These are phyloP conservation scores for Linnemannia schmuckeri DNA, from an alignment of 192 early-diverging fungal genomes.

Conservation along the genomic window DNA sequence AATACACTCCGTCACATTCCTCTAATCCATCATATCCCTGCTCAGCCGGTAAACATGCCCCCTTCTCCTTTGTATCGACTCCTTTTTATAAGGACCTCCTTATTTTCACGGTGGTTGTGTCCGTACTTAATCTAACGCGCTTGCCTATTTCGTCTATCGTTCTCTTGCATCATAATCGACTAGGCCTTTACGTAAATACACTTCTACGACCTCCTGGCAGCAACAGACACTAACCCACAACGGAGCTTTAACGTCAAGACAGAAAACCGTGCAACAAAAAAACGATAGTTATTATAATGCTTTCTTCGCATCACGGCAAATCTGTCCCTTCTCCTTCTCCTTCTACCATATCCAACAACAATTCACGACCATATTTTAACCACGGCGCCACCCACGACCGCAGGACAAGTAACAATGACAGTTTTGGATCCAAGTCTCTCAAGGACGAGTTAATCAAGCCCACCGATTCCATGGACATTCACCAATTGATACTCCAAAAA, in stretches of 20 bases:
- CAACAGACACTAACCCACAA: background rate
- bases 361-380: conserved; percentile 18
- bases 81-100: background rate
- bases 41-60: background rate
- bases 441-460: conserved; percentile 24
- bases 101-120: background rate
- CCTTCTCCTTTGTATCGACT: background rate
- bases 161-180: background rate
- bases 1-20: background rate
- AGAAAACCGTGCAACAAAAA: background rate
- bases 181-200: background rate
- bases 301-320: conserved; percentile 48
- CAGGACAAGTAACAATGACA: background rate
- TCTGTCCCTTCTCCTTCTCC: background rate
- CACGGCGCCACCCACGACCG: background rate
- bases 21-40: background rate
- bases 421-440: background rate
- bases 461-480: conserved; percentile 4
- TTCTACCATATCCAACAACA: conserved; percentile 6
- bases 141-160: background rate
- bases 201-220: background rate
- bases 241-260: background rate
- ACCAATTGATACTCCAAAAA: background rate
- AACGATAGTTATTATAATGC: conserved; percentile 3
- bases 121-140: background rate